Evolutionary conservation across 179 eudicot species (phyloP).

Genomic region (Spergularia azorica): DNA sequence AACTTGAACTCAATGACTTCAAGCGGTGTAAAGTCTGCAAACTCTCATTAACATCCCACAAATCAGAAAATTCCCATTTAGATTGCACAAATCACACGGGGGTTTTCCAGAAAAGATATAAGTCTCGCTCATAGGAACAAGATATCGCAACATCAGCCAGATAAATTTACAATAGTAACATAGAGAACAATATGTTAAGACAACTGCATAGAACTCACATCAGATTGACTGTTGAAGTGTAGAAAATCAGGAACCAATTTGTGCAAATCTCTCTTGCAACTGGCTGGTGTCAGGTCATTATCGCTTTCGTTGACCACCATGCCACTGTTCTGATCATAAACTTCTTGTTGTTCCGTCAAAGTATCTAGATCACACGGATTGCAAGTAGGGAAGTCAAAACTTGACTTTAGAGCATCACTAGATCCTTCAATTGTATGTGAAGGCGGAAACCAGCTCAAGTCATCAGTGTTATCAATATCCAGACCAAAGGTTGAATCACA

Average conservation of each 20-base stretch:
- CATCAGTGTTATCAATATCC: slow-evolving; percentile 56
- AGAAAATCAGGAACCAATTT: slow-evolving; percentile 33
- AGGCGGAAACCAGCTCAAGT: slow-evolving; percentile 68
- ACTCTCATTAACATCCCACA: too few relatives aligned
- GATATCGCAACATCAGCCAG: too few relatives aligned
- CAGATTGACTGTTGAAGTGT: slow-evolving; percentile 33
- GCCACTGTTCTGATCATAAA: slow-evolving; percentile 22
- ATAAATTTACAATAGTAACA: not conserved
- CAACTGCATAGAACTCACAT: slow-evolving; percentile 25
- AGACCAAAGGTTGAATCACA: slow-evolving; percentile 87
- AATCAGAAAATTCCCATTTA: not conserved
- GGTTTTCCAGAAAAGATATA: not conserved
- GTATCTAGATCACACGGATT: slow-evolving; percentile 38
- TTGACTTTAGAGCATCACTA: slow-evolving; percentile 47
- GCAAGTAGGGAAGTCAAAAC: slow-evolving; percentile 43
- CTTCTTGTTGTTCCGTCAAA: slow-evolving; percentile 37
- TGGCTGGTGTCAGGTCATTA: slow-evolving; percentile 25
- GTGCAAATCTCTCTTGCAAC: slow-evolving; percentile 38
- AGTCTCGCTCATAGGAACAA: too few relatives aligned
- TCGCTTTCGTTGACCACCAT: slow-evolving; percentile 25
- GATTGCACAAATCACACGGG: not conserved
- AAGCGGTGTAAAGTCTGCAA: not conserved
- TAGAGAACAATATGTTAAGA: not conserved
- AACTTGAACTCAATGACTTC: not conserved
- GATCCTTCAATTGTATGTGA: slow-evolving; percentile 60